Percentiles rank a stretch among this genome's conserved stretches.
phyloP scores from a whole-genome alignment of 2,329 filamentous ascomycete genomes.

The Cladosporium halotolerans region DNA sequence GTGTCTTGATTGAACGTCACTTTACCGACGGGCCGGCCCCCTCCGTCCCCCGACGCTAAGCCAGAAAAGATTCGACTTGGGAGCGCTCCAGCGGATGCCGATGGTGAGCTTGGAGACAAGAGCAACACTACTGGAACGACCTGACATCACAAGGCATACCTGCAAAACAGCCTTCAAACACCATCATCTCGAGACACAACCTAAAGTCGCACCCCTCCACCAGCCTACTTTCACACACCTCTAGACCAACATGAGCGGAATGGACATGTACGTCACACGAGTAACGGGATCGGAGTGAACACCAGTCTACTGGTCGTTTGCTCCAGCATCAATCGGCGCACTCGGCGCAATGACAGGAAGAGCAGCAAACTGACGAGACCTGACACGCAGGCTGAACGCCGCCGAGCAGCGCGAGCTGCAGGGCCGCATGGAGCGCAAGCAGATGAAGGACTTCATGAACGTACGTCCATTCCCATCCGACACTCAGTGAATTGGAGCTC shows the following conservation, averaged over 20 bases:
- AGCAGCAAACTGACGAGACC: slow-evolving; percentile 12
- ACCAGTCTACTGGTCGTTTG: not conserved
- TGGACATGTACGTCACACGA: slow-evolving; percentile 23
- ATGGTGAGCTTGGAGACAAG: too few species aligned
- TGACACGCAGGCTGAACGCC: slow-evolving; percentile 55
- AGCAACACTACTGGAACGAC: too few species aligned
- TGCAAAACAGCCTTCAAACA: too few species aligned
- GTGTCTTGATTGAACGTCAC: too few species aligned
- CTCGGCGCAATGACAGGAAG: not conserved
- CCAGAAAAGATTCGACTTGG: not conserved
- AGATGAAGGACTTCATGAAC: slow-evolving; percentile 98
- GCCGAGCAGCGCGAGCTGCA: slow-evolving; percentile 90
- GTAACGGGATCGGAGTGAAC: not conserved
- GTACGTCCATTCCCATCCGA: slow-evolving; percentile 50
- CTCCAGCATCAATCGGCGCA: not conserved
- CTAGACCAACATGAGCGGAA: slow-evolving; percentile 24
- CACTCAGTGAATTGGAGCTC: not conserved
- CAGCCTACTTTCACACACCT: not conserved
- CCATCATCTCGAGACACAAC: not conserved
- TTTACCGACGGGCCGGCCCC: too few species aligned
- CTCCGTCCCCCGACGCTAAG: not conserved
- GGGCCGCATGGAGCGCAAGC: slow-evolving; percentile 90
- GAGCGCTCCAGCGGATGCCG: not conserved
- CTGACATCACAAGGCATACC: too few species aligned
- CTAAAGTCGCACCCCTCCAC: slow-evolving; percentile 1